Conservation (phyloP, 2,329 filamentous ascomycete genomes). For the Metarhizium rileyi region DNA sequence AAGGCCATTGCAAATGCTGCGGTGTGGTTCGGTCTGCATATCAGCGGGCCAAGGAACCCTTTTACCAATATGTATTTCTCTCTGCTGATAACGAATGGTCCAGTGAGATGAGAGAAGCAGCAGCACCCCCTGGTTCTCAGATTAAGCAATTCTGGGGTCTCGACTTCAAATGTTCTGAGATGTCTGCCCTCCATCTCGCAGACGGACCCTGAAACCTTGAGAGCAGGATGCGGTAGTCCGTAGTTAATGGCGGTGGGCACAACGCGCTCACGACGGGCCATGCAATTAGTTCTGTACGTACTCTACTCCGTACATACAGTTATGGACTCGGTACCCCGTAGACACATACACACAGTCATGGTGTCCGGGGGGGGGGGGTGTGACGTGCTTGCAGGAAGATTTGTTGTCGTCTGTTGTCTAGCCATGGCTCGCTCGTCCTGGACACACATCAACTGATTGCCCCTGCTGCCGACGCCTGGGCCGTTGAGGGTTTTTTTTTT, state of each 20-base stretch:
- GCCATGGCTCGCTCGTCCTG: too few species aligned
- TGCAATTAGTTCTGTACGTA: too few species aligned
- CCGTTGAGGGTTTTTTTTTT: background rate
- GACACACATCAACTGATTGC: too few species aligned
- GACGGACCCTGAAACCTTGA: slow-evolving; percentile 1
- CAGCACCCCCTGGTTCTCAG: slow-evolving; percentile 2
- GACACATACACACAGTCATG: too few species aligned
- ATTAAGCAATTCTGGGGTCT: slow-evolving; percentile 1
- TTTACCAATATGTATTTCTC: slow-evolving; percentile 31
- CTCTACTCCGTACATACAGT: too few species aligned
- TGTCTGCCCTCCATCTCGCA: background rate
- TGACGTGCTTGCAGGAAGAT: background rate
- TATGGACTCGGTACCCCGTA: too few species aligned
- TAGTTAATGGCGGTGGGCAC: background rate
- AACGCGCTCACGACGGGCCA: background rate
- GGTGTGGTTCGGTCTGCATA: slow-evolving; percentile 4
- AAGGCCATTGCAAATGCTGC: background rate
- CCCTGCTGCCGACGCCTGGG: background rate
- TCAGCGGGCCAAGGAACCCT: slow-evolving; percentile 4
- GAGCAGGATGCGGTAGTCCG: background rate
- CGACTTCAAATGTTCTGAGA: background rate
- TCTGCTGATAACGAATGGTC: slow-evolving; percentile 17
- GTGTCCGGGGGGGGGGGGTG: background rate
- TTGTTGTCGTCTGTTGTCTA: too few species aligned
- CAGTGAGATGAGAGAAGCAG: slow-evolving; percentile 5